These are phyloP conservation scores for Ceratocystis colombiana DNA, from an alignment of 2,329 filamentous ascomycete genomes.

Conservation along the genomic window DNA sequence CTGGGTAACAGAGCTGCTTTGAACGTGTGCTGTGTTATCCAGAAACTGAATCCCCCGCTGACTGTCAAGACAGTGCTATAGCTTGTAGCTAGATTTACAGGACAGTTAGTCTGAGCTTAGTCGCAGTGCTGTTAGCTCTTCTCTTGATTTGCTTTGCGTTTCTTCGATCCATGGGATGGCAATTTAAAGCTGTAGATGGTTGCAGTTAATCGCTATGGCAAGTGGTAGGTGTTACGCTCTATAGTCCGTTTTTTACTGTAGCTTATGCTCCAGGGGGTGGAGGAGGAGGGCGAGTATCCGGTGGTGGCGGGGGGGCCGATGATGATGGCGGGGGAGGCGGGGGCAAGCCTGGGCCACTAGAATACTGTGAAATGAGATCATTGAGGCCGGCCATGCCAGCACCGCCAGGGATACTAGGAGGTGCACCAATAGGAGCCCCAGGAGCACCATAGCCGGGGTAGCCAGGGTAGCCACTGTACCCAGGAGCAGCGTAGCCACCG, in stretches of 20 bases:
- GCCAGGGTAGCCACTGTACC: constrained; percentile 45
- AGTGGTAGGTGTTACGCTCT: not conserved
- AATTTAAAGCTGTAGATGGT: not conserved
- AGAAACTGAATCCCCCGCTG: not conserved
- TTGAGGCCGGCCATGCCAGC: constrained; percentile 40
- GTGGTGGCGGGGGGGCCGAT: constrained; percentile 48
- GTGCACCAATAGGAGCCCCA: constrained; percentile 43
- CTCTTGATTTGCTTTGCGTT: not conserved
- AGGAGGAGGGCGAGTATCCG: constrained; percentile 52
- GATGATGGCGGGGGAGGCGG: constrained; percentile 51
- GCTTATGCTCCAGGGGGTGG: constrained; percentile 46
- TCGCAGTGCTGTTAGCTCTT: not conserved
- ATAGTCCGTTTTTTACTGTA: not conserved
- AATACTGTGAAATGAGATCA: constrained; percentile 58
- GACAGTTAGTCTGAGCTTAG: constrained; percentile 7
- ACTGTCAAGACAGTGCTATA: not conserved
- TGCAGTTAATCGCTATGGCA: constrained; percentile 9
- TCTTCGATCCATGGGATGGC: not conserved
- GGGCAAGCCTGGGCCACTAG: constrained; percentile 40
- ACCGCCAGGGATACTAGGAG: constrained; percentile 42
- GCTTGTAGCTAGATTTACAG: not conserved
- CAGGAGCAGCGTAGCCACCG: constrained; percentile 36
- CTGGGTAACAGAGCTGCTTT: not conserved
- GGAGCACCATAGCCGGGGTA: constrained; percentile 46
- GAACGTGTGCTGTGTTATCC: not conserved